Conservation (phyloP, 176 grass and related monocot species). For the Zoysia pacifica region DNA sequence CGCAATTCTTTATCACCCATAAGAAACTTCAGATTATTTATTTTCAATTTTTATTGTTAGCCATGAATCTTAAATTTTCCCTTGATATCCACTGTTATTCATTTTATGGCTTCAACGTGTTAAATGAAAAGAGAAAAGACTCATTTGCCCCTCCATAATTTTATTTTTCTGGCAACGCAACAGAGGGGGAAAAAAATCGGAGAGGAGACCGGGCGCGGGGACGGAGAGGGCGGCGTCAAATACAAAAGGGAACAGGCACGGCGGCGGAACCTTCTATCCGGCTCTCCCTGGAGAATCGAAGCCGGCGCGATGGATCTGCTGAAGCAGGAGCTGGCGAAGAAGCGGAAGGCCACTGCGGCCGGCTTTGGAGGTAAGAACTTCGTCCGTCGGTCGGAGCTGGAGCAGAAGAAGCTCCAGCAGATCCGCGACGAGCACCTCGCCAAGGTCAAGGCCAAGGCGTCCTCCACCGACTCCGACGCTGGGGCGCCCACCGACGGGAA, state of each 20-base stretch:
- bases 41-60: no score
- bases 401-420: conserved; percentile 86
- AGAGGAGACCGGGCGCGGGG: no score
- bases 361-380: conserved; percentile 83
- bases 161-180: no score
- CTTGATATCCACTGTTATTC: no score
- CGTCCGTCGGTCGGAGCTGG: conserved; percentile 86
- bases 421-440: conserved; percentile 63
- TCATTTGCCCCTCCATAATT: no score
- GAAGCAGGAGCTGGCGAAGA: conserved; percentile 75
- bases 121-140: no score
- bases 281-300: conserved; percentile 29
- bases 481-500: conserved; percentile 21
- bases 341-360: conserved; percentile 59
- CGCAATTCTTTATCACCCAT: no score
- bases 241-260: neutral
- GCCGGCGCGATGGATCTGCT: conserved; percentile 77
- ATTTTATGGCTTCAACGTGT: no score
- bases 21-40: no score
- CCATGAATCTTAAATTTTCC: no score
- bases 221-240: neutral
- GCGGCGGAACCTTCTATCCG: neutral
- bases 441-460: conserved; percentile 26
- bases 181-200: no score
- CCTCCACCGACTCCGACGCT: conserved; percentile 4